Evolutionary conservation across 768 basidiomycete species (phyloP), one percentile per base, ranked within the genome.

Genomic region (Leccinum fibrillosum): DNA sequence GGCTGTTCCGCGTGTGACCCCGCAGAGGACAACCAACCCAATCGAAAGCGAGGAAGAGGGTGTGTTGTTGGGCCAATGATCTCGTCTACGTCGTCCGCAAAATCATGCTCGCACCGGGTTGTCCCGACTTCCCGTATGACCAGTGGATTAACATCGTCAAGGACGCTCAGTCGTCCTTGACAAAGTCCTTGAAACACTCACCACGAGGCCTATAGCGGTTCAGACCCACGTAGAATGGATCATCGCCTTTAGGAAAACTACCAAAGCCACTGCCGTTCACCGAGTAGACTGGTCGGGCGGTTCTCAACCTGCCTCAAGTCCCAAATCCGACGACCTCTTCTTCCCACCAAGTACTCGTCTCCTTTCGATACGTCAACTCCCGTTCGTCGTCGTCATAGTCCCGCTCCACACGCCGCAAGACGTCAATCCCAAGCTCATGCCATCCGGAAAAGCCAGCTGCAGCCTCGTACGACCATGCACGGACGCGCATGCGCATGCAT

Each of bases 361-460:
- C 30, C 21, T n/a, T 34, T n/a, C 35, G 35, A 34, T 17, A n/a
- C 54, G 28, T 12, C 19, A n/a, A 53, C 9, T 23, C 15, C 12
- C 7, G 54, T 34, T 32, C 15, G 11, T n/a, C 23, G 32, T 28
- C 49, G 19, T 47, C 52, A 2, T 34, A 4, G 6, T 28, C 7
- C 28, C 28, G 26, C 21, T 57, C 26, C 39, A 34, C 32, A 17
- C 47, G 17, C n/a, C 26, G 55, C 39, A 53, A 34, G 54, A 53
- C 25, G 21, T 55, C 68, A 12, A 60, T 23, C 17, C 67, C 62
- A 32, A 70, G 59, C 23, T 69, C 69, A 23, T 58, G 61, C 69
- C 69, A 71, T 4, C 69, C 69, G 53, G 56, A 71, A 63, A 70
- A 70, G 49, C 67, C 69, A 4, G 66, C 62, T 1, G 70, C 64